A percentile compares a stretch with the other conserved stretches of the same genome.
phyloP scores from a whole-genome alignment of 768 basidiomycete species.

The Botryobasidium botryosum region DNA sequence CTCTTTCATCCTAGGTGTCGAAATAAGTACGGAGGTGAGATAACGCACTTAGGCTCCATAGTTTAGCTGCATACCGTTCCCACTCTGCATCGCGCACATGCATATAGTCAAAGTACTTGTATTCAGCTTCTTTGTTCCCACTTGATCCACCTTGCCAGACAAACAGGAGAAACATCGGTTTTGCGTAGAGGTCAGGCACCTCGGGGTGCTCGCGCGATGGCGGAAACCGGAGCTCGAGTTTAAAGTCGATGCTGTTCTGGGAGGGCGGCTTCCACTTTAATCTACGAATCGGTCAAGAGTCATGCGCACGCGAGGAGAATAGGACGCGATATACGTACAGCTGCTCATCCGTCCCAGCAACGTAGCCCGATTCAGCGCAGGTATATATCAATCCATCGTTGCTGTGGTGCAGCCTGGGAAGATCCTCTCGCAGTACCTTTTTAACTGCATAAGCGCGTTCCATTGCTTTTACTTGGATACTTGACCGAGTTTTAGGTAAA shows the following conservation, averaged over 20 bases:
- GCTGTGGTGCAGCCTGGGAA: conserved; percentile 74
- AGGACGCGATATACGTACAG: conserved; percentile 42
- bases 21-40: not conserved
- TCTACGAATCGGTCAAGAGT: conserved; percentile 25
- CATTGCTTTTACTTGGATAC: conserved; percentile 78
- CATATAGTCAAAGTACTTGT: conserved; percentile 77
- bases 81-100: conserved; percentile 80
- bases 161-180: conserved; percentile 71
- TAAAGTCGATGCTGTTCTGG: conserved; percentile 97
- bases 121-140: conserved; percentile 26
- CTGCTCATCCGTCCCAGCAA: conserved; percentile 65
- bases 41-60: conserved; percentile 2
- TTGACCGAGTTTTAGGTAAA: no score
- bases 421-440: conserved; percentile 67
- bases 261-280: conserved; percentile 98
- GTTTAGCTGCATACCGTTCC: conserved; percentile 50
- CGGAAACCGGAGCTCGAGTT: conserved; percentile 83
- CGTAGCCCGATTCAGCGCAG: conserved; percentile 67
- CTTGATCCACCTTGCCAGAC: conserved; percentile 59
- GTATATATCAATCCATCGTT: conserved; percentile 97
- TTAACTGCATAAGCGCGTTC: conserved; percentile 75
- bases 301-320: conserved; percentile 2
- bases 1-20: conserved; percentile 75
- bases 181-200: conserved; percentile 64
- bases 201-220: conserved; percentile 33